A percentile compares a stretch with the other conserved stretches of the same genome.
Evolutionary conservation across 371 early-diverging fungal species (phyloP).

Genomic region (Chytridiales sp.): DNA sequence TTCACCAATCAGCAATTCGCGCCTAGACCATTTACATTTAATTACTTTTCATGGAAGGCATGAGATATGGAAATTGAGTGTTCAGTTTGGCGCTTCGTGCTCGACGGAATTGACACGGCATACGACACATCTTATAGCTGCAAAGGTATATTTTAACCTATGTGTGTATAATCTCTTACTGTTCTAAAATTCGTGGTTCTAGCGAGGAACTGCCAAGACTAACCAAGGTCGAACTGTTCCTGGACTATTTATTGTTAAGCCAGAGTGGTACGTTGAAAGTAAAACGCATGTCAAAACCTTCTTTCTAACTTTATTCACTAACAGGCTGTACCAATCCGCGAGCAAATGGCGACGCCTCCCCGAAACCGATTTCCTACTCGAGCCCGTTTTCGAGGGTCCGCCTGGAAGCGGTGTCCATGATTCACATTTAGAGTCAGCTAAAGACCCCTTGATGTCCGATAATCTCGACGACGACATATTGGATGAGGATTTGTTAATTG

Average conservation of each 20-base stretch:
- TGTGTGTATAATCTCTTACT: background rate
- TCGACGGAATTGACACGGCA: slow-evolving; percentile 51
- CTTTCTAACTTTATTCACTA: background rate
- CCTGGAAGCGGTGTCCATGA: slow-evolving; percentile 23
- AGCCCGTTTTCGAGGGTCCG: too few relatives aligned
- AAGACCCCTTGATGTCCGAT: background rate
- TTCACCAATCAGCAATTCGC: slow-evolving; percentile 65
- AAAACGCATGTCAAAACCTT: background rate
- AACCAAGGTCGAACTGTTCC: slow-evolving; percentile 52
- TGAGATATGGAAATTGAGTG: slow-evolving; percentile 73
- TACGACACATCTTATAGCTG: slow-evolving; percentile 77
- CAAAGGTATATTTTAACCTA: slow-evolving; percentile 40
- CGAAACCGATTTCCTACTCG: slow-evolving; percentile 56
- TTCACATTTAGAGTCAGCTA: slow-evolving; percentile 22
- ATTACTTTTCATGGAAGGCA: slow-evolving; percentile 18
- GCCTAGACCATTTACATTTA: slow-evolving; percentile 54
- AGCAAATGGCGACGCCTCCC: slow-evolving; percentile 58
- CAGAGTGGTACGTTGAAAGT: slow-evolving; percentile 52
- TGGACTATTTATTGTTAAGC: slow-evolving; percentile 52
- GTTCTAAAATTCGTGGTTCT: background rate
- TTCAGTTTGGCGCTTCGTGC: slow-evolving; percentile 70
- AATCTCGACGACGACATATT: background rate
- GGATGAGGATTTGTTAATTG: slow-evolving; percentile 5
- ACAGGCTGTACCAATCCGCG: slow-evolving; percentile 59
- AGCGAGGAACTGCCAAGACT: slow-evolving; percentile 61